phyloP scores from a whole-genome alignment of 306 rosid species.

The Vicia villosa region DNA sequence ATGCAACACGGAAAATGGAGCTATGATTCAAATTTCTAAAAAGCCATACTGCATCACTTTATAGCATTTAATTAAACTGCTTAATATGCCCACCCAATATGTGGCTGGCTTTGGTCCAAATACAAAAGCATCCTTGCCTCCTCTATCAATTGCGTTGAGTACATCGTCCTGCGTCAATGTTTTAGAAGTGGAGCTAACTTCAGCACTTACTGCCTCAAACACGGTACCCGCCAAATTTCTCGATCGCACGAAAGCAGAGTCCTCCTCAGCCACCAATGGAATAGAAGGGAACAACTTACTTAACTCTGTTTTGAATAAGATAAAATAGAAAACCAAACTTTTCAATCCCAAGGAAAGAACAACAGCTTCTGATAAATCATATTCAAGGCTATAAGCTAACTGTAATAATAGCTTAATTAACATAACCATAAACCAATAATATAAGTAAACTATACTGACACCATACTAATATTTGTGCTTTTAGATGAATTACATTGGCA shows the following conservation, averaged over 20 bases:
- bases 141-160: conserved; percentile 83
- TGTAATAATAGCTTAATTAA: background rate
- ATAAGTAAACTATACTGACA: conserved; percentile 4
- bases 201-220: conserved; percentile 52
- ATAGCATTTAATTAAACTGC: conserved; percentile 14
- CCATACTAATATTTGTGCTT: background rate
- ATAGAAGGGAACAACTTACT: conserved; percentile 77
- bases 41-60: background rate
- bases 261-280: conserved; percentile 96
- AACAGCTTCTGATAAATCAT: conserved; percentile 14
- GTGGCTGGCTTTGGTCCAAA: conserved; percentile 80
- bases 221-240: conserved; percentile 67
- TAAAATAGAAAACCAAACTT: conserved; percentile 29
- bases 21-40: conserved; percentile 1
- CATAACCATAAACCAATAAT: background rate
- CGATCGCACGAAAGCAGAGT: conserved; percentile 67
- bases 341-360: conserved; percentile 20
- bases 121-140: conserved; percentile 64
- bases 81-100: conserved; percentile 75
- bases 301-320: conserved; percentile 61
- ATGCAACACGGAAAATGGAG: conserved; percentile 18
- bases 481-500: conserved; percentile 15
- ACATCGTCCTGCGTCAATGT: conserved; percentile 63
- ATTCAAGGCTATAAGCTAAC: conserved; percentile 14
- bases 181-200: conserved; percentile 41